Evolutionary conservation across 129 eudicot species (phyloP), one percentile per base, ranked within the genome.

Genomic region (Flaveria brownii): DNA sequence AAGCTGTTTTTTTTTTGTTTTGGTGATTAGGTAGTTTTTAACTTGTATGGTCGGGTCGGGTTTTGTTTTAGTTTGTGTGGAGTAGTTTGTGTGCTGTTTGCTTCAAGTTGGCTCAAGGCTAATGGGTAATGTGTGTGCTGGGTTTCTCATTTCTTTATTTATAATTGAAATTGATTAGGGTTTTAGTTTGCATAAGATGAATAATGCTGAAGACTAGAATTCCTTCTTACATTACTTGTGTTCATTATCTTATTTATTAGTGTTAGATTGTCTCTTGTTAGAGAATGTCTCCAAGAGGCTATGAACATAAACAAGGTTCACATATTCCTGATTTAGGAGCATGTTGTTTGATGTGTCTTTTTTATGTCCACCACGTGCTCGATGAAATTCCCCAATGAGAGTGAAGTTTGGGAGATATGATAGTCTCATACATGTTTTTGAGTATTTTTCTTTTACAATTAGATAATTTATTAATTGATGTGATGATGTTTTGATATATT

Each of bases 381-480:
- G 63, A 71, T 51, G 28, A 71, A 71, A 49, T 28, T 28, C 28
- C 63, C 26, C 62, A 51, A 0, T 16, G 63, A 71, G 46, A 15
- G 55, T 50, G 1, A 43, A 68, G 30, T 20, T 68, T 43, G 6
- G 10, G 18, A 68, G 10, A 68, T 12, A 20, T 68, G n/a, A 69
- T 69, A 23, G 42, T 23, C 23, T 69, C 25, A 13, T 69, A 12
- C 25, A 69, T 45, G 25, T 25, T 20, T 20, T 18, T 1, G 9
- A 43, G 55, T 16, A 28, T 13, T 30, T 30, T 30, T 30, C 5
- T 30, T 30, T 30, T 30, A 30, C 5, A 30, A 28, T 26, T 28
- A 28, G 30, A 28, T 30, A 30, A 2, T 33, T 64, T 33, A 22
- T 28, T 64, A 14, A 33, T 4, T 16, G 70, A 7, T 20, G 17